These are phyloP conservation scores for Chlorella sp. DNA, from an alignment of 139 green algal genomes.

Conservation along the genomic window DNA sequence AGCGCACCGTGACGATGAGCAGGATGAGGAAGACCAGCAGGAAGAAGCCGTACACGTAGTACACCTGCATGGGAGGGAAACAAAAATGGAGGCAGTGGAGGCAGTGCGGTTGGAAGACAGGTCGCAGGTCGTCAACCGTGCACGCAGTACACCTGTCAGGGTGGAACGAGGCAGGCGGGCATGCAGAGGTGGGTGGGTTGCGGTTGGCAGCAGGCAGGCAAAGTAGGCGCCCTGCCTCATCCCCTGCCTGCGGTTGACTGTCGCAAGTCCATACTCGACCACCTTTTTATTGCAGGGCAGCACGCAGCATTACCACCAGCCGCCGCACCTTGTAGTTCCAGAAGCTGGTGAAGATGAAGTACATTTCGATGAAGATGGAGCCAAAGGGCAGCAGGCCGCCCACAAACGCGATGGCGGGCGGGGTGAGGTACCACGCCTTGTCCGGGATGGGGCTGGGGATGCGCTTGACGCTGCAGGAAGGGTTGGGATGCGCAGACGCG, in stretches of 20 bases:
- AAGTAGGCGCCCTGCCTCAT: too few species aligned
- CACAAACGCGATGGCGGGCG: slow-evolving; percentile 72
- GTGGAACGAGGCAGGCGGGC: too few species aligned
- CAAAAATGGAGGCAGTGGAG: background rate
- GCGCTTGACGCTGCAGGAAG: slow-evolving; percentile 82
- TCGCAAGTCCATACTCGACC: too few species aligned
- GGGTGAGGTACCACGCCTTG: slow-evolving; percentile 92
- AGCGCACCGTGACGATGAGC: slow-evolving; percentile 82
- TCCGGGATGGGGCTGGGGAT: slow-evolving; percentile 94
- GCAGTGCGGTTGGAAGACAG: too few species aligned
- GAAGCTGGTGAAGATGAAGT: slow-evolving; percentile 98
- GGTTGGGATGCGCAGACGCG: background rate
- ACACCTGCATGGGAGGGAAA: slow-evolving; percentile 66
- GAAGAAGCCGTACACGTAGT: slow-evolving; percentile 99
- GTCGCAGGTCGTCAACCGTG: background rate
- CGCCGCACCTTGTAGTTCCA: slow-evolving; percentile 96
- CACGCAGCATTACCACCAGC: too few species aligned
- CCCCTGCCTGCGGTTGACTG: too few species aligned
- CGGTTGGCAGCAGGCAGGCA: too few species aligned
- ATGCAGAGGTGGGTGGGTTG: too few species aligned
- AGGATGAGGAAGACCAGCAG: slow-evolving; percentile 97
- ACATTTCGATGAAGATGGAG: slow-evolving; percentile 99
- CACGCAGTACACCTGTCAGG: too few species aligned
- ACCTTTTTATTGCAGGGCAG: too few species aligned
- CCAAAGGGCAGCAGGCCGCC: slow-evolving; percentile 97